These are phyloP conservation scores for Tuber magnatum DNA, from an alignment of 495 filamentous ascomycete genomes.

Conservation along the genomic window DNA sequence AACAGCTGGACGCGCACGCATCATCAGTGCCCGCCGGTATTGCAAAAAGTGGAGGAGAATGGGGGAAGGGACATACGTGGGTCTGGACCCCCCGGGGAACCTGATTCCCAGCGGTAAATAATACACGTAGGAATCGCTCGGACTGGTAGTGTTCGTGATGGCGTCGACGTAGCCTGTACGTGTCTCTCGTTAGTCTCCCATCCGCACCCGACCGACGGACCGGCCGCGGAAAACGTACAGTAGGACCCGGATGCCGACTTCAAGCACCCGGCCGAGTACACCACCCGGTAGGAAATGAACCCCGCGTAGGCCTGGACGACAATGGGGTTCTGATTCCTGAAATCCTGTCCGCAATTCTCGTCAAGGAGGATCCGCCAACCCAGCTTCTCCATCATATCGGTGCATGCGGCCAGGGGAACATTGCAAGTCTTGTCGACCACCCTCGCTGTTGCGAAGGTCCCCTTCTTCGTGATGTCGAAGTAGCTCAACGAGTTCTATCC, in stretches of 20 bases:
- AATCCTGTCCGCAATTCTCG: slow-evolving; percentile 65
- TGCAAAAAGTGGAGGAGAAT: neutral
- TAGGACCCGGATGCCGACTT: slow-evolving; percentile 53
- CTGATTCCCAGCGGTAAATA: slow-evolving; percentile 70
- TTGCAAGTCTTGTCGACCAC: slow-evolving; percentile 32
- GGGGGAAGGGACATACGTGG: slow-evolving; percentile 44
- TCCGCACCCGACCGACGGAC: slow-evolving; percentile 5
- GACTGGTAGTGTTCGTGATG: slow-evolving; percentile 62
- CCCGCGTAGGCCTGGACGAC: slow-evolving; percentile 68
- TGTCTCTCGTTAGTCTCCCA: slow-evolving; percentile 5
- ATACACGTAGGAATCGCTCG: slow-evolving; percentile 69
- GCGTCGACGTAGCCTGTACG: slow-evolving; percentile 65
- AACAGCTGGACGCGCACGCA: slow-evolving; percentile 47
- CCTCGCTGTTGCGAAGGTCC: slow-evolving; percentile 30
- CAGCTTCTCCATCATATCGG: slow-evolving; percentile 30
- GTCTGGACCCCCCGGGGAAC: slow-evolving; percentile 55
- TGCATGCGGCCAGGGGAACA: slow-evolving; percentile 23
- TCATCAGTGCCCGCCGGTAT: slow-evolving; percentile 7
- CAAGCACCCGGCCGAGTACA: slow-evolving; percentile 75
- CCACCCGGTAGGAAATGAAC: slow-evolving; percentile 61
- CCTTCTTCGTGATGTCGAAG: slow-evolving; percentile 36
- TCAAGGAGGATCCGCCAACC: slow-evolving; percentile 31
- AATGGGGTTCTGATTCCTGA: slow-evolving; percentile 54
- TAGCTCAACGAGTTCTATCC: slow-evolving; percentile 35
- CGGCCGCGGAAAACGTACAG: slow-evolving; percentile 45